Evolutionary conservation across 2,329 filamentous ascomycete species (phyloP), one percentile per base, ranked within the genome.

Genomic region (Blumeriella jaapii): DNA sequence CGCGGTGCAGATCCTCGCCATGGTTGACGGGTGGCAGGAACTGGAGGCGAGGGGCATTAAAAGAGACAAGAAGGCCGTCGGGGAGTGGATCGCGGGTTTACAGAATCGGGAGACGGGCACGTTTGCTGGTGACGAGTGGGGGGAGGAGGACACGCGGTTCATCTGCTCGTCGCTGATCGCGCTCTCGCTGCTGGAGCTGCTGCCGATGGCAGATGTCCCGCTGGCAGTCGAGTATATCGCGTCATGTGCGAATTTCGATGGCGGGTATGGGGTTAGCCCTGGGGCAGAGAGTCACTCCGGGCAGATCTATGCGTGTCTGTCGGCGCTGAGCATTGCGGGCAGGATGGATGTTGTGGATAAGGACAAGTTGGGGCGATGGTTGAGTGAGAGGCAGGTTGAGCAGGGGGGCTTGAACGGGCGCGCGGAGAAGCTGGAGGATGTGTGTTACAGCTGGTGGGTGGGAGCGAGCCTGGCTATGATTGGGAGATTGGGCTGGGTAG

Each of bases 361-460:
- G 42, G 84, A 94, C 55, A 82, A 80, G 49, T 65, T 96, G 4
- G 87, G 78, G 12, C 74, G 76, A 31, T 98, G 91, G 91, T 67
- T 98, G 35, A 93, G 86, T 58, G 91, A 98, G 61, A 73, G 91
- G 44, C 91, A 98, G 57, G 67, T 93, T 17, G 72, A 83, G 7
- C 79, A 78, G 30, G 91, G 91, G 18, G 91, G 91, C 0, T 64
- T 98, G 32, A 98, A 98, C 56, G 91, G 91, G 2, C 72, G 91
- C 31, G 91, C 91, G 0, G 91, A 96, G 62, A 98, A 98, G 65
- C 64, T 82, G 44, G 89, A 94, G 56, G 91, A 98, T 57, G 89
- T 94, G 10, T 98, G 91, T 63, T 98, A 98, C 62, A 94, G 85
- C 57, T 98, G 91, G 91, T 98, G 91, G 91, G 91, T 96, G 28